phyloP scores from a whole-genome alignment of 108 stramenopile species.

The Phaeodactylum tricornutum region DNA sequence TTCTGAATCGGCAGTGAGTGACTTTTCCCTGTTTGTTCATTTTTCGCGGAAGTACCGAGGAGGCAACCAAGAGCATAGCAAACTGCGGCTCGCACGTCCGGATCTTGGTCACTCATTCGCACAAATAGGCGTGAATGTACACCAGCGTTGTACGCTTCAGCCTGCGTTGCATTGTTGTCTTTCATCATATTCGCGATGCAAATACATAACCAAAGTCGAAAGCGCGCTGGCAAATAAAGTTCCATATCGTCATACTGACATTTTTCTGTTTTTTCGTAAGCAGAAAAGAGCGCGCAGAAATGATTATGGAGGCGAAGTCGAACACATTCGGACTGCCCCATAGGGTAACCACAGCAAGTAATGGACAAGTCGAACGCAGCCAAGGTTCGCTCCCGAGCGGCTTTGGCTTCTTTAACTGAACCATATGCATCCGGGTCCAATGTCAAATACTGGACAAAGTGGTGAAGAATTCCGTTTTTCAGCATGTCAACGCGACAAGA shows the following conservation, averaged over 20 bases:
- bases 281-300: conserved; percentile 47
- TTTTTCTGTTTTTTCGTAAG: conserved; percentile 18
- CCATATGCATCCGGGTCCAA: conserved; percentile 26
- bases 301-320: conserved; percentile 63
- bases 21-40: not conserved
- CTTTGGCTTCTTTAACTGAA: conserved; percentile 18
- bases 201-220: conserved; percentile 80
- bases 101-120: conserved; percentile 43
- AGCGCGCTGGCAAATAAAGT: conserved; percentile 19
- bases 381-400: conserved; percentile 69
- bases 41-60: conserved; percentile 22
- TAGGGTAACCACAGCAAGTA: conserved; percentile 61
- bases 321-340: conserved; percentile 81
- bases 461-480: conserved; percentile 70
- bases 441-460: conserved; percentile 80
- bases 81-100: conserved; percentile 76
- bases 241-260: conserved; percentile 4
- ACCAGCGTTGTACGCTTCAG: conserved; percentile 40
- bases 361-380: conserved; percentile 85
- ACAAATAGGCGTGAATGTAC: conserved; percentile 56
- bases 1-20: not conserved
- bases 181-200: conserved; percentile 73
- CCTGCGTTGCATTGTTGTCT: conserved; percentile 49
- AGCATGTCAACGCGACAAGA: conserved; percentile 88
- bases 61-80: conserved; percentile 82